Evolutionary conservation across 306 rosid species (phyloP), one percentile per base, ranked within the genome.

Genomic region (Rubus parviflorus): DNA sequence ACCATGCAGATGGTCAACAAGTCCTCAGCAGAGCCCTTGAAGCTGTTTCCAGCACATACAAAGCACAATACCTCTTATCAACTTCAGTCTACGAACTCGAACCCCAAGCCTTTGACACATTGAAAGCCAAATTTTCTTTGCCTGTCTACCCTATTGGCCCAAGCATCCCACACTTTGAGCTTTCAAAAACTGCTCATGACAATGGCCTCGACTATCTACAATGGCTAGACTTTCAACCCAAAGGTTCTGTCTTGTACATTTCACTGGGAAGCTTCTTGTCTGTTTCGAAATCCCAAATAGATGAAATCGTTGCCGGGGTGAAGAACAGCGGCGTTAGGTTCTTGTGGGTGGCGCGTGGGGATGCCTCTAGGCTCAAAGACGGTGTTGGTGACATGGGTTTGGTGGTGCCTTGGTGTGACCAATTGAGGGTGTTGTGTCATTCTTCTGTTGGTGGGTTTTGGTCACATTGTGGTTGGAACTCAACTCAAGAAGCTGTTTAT

Each of bases 401-500:
- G 22, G 79, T 85, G 6, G 70, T 85, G 76, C 58, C 49, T 30
- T 89, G 90, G 89, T 89, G 89, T 81, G 89, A 89, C 64, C 93
- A 89, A 35, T 46, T 86, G 80, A 77, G 61, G 57, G 90, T 89
- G 25, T 77, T 89, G 42, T 62, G 53, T 2, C 90, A 89, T 30
- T 40, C 60, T 41, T 78, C 82, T 3, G 45, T 86, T 38, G 89
- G 86, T 51, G 93, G 89, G 0, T 89, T 89, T 74, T 89, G 86
- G 89, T 76, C 82, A 0, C 90, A 86, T 35, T 86, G 90, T 68
- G 89, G 90, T 1, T 89, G 90, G 93, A 86, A 85, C 83, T 89
- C 89, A 0, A 79, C 74, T 10, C 56, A 74, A 8, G 93, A 89
- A 81, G 82, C 86, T 58, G 25, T 83, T 23, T 60, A 85, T 74